phyloP scores from a whole-genome alignment of 73 alveolate species.

The Paramecium octaurelia region DNA sequence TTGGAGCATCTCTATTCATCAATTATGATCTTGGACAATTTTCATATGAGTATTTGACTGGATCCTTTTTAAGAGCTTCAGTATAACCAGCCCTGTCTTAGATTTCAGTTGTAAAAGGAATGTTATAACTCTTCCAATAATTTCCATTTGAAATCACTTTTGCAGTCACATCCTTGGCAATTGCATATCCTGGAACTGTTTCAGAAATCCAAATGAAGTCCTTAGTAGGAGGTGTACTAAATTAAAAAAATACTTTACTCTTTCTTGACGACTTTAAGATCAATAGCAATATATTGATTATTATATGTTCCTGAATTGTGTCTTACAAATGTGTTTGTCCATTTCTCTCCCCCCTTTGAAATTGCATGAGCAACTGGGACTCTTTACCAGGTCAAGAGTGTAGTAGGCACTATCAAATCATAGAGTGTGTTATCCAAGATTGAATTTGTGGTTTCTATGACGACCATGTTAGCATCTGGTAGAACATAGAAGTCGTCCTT shows the following conservation, averaged over 20 bases:
- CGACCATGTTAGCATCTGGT: slow-evolving; percentile 67
- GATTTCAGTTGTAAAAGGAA: slow-evolving; percentile 66
- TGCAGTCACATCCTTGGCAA: slow-evolving; percentile 68
- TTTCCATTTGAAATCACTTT: slow-evolving; percentile 63
- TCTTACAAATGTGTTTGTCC: slow-evolving; percentile 68
- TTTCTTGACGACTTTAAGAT: slow-evolving; percentile 60
- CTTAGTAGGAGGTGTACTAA: slow-evolving; percentile 36
- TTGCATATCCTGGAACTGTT: slow-evolving; percentile 67
- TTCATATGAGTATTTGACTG: slow-evolving; percentile 65
- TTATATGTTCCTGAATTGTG: slow-evolving; percentile 79
- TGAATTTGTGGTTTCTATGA: slow-evolving; percentile 74
- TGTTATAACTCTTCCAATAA: slow-evolving; percentile 77
- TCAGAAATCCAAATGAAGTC: slow-evolving; percentile 71
- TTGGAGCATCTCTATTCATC: slow-evolving; percentile 67
- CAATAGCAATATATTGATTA: slow-evolving; percentile 71
- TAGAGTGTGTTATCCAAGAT: slow-evolving; percentile 55
- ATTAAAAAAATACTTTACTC: not conserved
- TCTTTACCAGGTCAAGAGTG: slow-evolving; percentile 80
- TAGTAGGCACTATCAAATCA: slow-evolving; percentile 60
- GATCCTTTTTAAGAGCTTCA: slow-evolving; percentile 52
- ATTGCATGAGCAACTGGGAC: slow-evolving; percentile 76
- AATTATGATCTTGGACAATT: slow-evolving; percentile 72
- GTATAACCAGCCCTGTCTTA: slow-evolving; percentile 61
- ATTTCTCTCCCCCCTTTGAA: slow-evolving; percentile 67
- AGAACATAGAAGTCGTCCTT: slow-evolving; percentile 75